Conservation (phyloP, 192 early-diverging fungal species). For the Linnemannia zychae region DNA sequence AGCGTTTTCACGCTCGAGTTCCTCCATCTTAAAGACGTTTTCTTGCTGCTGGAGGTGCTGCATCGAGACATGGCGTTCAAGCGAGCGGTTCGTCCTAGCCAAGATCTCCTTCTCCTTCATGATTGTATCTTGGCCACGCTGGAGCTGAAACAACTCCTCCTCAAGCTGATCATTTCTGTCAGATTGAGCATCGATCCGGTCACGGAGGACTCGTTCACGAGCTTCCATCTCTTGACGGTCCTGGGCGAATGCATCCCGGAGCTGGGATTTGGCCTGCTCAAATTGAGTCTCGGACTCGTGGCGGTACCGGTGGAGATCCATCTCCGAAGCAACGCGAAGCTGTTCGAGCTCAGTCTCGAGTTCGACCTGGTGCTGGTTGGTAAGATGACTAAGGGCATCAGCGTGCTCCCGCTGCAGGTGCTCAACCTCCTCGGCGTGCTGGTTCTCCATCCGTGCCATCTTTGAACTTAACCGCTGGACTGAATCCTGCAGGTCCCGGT, state of each 20-base stretch:
- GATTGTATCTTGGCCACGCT: not conserved
- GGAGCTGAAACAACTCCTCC: constrained; percentile 28
- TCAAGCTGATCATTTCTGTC: constrained; percentile 17
- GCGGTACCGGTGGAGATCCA: not conserved
- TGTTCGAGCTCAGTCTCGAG: not conserved
- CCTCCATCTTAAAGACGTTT: constrained; percentile 34
- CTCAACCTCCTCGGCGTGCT: constrained; percentile 34
- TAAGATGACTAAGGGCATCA: not conserved
- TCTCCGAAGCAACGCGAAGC: not conserved
- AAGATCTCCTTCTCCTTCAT: constrained; percentile 21
- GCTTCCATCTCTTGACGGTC: constrained; percentile 28
- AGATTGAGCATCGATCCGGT: constrained; percentile 10
- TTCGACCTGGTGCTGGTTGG: constrained; percentile 8
- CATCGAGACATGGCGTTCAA: constrained; percentile 46
- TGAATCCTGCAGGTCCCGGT: constrained; percentile 38
- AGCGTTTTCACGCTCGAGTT: constrained; percentile 25
- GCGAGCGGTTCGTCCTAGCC: constrained; percentile 26
- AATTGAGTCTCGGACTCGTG: not conserved
- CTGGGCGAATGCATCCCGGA: constrained; percentile 1
- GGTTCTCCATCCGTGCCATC: constrained; percentile 32
- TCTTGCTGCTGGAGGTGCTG: constrained; percentile 44
- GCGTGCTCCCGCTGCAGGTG: constrained; percentile 30
- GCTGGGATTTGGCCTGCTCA: not conserved
- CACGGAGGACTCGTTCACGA: constrained; percentile 33
- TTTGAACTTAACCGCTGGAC: constrained; percentile 42